A percentile compares a stretch with the other conserved stretches of the same genome.
Evolutionary conservation across 345 rosid species (phyloP).

Genomic region (Corymbia maculata): DNA sequence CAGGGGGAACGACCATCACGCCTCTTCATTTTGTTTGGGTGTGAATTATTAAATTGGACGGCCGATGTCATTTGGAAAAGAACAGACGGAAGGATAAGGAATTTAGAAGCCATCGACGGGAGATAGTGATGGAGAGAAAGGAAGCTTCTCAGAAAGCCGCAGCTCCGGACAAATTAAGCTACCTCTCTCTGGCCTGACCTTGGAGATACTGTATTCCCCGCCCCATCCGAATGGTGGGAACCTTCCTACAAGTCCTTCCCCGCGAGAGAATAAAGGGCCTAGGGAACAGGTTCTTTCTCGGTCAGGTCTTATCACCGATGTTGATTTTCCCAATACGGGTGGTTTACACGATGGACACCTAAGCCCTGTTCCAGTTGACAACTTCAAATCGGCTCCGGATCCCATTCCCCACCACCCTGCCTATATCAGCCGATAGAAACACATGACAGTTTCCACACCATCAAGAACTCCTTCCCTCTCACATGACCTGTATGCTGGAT

Average conservation of each 20-base stretch:
- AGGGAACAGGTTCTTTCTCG: not conserved
- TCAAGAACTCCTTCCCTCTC: not conserved
- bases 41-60: not conserved
- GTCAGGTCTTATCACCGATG: not conserved
- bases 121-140: not conserved
- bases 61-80: not conserved
- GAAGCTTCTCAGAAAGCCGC: constrained; percentile 3
- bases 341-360: not conserved
- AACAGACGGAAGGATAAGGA: not conserved
- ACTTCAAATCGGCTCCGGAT: not conserved
- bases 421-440: not conserved
- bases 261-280: not conserved
- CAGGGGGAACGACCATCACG: not conserved
- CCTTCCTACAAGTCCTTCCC: constrained; percentile 31
- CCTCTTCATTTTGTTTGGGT: not conserved
- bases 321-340: not conserved
- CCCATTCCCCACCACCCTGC: not conserved
- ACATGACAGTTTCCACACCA: not conserved
- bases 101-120: not conserved
- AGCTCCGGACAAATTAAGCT: not conserved
- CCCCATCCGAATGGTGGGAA: constrained; percentile 6
- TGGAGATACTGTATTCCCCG: not conserved
- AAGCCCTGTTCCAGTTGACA: not conserved
- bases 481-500: constrained; percentile 10
- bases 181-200: not conserved